Base-by-base conservation (phyloP, 345 rosid genomes). In the Syzygium aqueum region DNA sequence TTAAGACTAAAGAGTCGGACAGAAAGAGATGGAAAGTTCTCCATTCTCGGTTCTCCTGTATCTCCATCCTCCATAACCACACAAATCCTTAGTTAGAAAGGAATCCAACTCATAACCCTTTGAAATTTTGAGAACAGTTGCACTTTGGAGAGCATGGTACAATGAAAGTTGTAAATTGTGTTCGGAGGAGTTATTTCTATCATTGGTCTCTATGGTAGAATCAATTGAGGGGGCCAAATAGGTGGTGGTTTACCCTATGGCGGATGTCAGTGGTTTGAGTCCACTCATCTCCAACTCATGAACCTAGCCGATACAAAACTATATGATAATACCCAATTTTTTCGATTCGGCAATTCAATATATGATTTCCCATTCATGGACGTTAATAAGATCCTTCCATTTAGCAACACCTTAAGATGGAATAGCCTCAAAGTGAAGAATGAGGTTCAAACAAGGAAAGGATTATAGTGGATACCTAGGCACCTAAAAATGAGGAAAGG, bases 11-110 rank as follows among this genome's bases (percentile, higher is more conserved):
- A 61, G 8, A 13, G 19, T 61, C 1, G 0, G 19, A 4, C 0
- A 0, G 5, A 61, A n/a, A 25, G 9, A n/a, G 19, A 61, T 33
- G 3, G 73, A 61, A 61, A 61, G 0, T 17, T 30, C 0, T 61
- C 13, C n/a, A 16, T n/a, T 61, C 27, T 33, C 73, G 14, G 12
- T 61, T n/a, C 13, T 27, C 19, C 17, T 61, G 13, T 57, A 63
- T 0, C 77, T 63, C 1, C 0, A 63, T 28, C 77, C 16, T 51
- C 5, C 0, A 0, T 0, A 63, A 28, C 37, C 21, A n/a, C 1
- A 0, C 14, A 21, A 63, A 63, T 63, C 2, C 77, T 28, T 63
- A 63, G 2, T 61, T 63, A 63, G 5, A 63, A 63, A 14, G 8
- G 0, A 25, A 57, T 67, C 46, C 6, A 16, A 67, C 40, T 30